phyloP scores from a whole-genome alignment of 2,329 filamentous ascomycete genomes.

The Colletotrichum sp. region DNA sequence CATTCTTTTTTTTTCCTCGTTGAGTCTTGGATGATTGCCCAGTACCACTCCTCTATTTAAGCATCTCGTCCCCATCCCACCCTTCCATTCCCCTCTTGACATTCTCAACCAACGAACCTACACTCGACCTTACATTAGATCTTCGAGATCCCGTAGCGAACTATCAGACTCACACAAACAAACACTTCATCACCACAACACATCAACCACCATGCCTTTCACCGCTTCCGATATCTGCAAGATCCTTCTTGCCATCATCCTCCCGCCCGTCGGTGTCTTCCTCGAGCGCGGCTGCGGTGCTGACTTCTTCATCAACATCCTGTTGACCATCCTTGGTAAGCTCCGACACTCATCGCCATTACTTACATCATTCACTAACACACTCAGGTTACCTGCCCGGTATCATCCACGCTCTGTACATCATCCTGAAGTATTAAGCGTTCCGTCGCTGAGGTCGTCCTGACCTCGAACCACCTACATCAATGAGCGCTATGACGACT shows the following conservation, averaged over 20 bases:
- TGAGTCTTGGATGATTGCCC: not conserved
- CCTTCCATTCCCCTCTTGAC: not conserved
- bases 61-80: conserved; percentile 11
- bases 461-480: not conserved
- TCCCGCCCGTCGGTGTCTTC: conserved; percentile 91
- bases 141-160: conserved; percentile 1
- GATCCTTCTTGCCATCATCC: conserved; percentile 85
- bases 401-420: conserved; percentile 94
- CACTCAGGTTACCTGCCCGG: conserved; percentile 69
- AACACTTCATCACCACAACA: not conserved
- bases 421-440: conserved; percentile 84
- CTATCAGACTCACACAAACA: not conserved
- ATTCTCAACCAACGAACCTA: conserved; percentile 9
- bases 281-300: conserved; percentile 89
- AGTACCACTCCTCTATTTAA: not conserved
- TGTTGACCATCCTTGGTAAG: conserved; percentile 76
- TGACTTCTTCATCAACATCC: conserved; percentile 91
- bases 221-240: conserved; percentile 65
- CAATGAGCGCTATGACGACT: not conserved
- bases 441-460: not conserved
- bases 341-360: not conserved
- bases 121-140: not conserved
- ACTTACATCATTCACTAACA: not conserved
- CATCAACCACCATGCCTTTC: conserved; percentile 57
- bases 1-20: not conserved